A percentile compares a stretch with the other conserved stretches of the same genome.
phyloP scores from a whole-genome alignment of 129 eudicot genomes.

The Kitagawia praeruptora region DNA sequence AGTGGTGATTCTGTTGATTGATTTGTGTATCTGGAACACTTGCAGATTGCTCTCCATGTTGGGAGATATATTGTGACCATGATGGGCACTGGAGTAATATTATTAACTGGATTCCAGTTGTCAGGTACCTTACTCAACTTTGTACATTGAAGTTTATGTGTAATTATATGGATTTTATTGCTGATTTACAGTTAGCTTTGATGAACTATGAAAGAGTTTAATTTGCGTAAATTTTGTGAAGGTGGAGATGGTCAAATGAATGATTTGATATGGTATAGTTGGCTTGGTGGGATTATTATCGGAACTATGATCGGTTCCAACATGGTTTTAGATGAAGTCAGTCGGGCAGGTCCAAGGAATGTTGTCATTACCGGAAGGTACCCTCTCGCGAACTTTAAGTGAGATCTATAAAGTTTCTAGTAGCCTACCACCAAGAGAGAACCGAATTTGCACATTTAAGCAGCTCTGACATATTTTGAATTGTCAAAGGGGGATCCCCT shows the following conservation, averaged over 20 bases:
- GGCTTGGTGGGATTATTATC: constrained; percentile 94
- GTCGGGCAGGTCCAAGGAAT: constrained; percentile 96
- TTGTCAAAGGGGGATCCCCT: no score
- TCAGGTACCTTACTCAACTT: constrained; percentile 45
- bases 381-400: not conserved
- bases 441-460: no score
- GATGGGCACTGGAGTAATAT: constrained; percentile 90
- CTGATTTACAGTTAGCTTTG: no score
- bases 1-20: not conserved
- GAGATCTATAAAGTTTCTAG: not conserved
- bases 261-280: constrained; percentile 92
- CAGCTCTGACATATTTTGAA: not conserved
- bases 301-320: constrained; percentile 97
- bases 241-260: constrained; percentile 90
- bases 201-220: not conserved
- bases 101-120: constrained; percentile 65
- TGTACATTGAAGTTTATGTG: not conserved
- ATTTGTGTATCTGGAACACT: not conserved
- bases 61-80: constrained; percentile 91
- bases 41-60: constrained; percentile 66
- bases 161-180: no score
- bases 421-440: not conserved
- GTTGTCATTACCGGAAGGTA: constrained; percentile 98
- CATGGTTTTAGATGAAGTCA: constrained; percentile 89
- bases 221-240: constrained; percentile 19